Conservation (phyloP, 2,329 filamentous ascomycete species). For the Lecanicillium sp. region DNA sequence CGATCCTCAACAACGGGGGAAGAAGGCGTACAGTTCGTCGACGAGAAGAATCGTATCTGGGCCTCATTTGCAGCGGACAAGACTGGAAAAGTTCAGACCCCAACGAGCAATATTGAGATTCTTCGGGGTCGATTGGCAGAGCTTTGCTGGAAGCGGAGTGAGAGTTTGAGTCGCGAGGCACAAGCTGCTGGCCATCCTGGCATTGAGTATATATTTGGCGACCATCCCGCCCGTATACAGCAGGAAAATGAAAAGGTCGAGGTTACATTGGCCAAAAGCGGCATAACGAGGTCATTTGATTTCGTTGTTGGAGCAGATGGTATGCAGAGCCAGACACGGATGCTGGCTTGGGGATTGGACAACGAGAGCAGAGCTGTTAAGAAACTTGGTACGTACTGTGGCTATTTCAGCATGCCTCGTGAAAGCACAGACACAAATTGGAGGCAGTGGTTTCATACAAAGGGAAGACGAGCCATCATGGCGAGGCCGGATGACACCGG, state of each 20-base stretch:
- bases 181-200: slow-evolving; percentile 11
- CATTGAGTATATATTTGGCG: slow-evolving; percentile 20
- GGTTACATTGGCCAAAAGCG: slow-evolving; percentile 34
- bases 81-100: slow-evolving; percentile 32
- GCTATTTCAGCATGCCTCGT: slow-evolving; percentile 32
- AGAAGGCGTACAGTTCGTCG: slow-evolving; percentile 37
- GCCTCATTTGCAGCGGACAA: slow-evolving; percentile 34
- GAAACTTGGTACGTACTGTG: slow-evolving; percentile 23
- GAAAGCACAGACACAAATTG: slow-evolving; percentile 16
- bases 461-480: slow-evolving; percentile 28
- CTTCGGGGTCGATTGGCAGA: slow-evolving; percentile 40
- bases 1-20: slow-evolving; percentile 35
- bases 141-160: slow-evolving; percentile 32
- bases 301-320: slow-evolving; percentile 50
- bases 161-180: slow-evolving; percentile 32
- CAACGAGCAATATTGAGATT: slow-evolving; percentile 52
- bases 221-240: slow-evolving; percentile 18
- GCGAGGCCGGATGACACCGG: slow-evolving; percentile 13
- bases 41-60: slow-evolving; percentile 25
- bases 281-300: slow-evolving; percentile 34
- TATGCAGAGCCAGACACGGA: slow-evolving; percentile 38
- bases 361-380: slow-evolving; percentile 18
- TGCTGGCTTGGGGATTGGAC: slow-evolving; percentile 23
- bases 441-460: slow-evolving; percentile 20
- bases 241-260: slow-evolving; percentile 22